phyloP scores from a whole-genome alignment of 352 stramenopile genomes.

The Phytophthora citrophthora region DNA sequence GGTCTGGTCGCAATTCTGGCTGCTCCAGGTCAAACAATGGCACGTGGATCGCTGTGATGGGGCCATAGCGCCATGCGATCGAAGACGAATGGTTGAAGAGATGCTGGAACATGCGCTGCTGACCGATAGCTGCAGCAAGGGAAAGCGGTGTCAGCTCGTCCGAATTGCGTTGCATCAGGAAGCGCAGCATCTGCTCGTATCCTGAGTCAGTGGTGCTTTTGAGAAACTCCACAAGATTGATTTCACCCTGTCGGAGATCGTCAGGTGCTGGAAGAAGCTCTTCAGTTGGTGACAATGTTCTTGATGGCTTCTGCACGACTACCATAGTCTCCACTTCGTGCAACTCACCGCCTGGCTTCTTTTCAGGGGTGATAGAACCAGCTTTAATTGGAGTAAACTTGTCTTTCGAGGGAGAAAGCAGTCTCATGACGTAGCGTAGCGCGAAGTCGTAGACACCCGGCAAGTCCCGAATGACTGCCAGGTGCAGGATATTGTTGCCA shows the following conservation, averaged over 20 bases:
- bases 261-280: not conserved
- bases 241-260: conserved; percentile 9
- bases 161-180: conserved; percentile 55
- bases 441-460: conserved; percentile 66
- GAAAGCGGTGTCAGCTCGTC: conserved; percentile 65
- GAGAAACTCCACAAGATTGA: conserved; percentile 46
- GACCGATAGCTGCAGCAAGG: conserved; percentile 58
- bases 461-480: conserved; percentile 65
- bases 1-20: conserved; percentile 29
- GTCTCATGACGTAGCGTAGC: conserved; percentile 51
- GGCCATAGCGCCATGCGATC: conserved; percentile 60
- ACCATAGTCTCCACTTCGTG: conserved; percentile 26
- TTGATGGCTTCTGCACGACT: not conserved
- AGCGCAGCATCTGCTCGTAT: conserved; percentile 43
- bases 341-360: conserved; percentile 6
- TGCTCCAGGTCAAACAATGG: conserved; percentile 65
- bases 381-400: conserved; percentile 2
- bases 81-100: conserved; percentile 54
- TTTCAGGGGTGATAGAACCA: not conserved
- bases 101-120: conserved; percentile 63
- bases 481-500: conserved; percentile 70
- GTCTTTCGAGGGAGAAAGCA: conserved; percentile 18
- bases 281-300: conserved; percentile 1
- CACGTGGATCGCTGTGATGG: conserved; percentile 59
- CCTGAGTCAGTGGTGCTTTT: conserved; percentile 31